Evolutionary conservation across 2,329 filamentous ascomycete species (phyloP).

Genomic region (Alternaria gansuensis): DNA sequence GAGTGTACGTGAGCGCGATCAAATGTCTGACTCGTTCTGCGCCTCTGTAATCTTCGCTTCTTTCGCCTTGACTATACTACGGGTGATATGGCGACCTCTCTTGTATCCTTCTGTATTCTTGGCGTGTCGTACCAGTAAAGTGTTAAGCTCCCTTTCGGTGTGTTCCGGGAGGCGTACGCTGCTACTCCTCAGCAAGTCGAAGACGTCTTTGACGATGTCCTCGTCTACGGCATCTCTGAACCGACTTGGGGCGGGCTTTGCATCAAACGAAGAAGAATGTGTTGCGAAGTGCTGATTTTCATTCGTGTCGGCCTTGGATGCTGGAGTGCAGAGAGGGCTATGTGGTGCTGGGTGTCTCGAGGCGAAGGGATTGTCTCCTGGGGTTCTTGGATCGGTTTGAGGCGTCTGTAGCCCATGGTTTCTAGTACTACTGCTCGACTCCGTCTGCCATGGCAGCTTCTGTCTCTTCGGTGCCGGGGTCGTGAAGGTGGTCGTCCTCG

Average conservation of each 20-base stretch:
- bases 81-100: constrained; percentile 71
- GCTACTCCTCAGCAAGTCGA: constrained; percentile 60
- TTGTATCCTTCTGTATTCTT: constrained; percentile 68
- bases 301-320: constrained; percentile 25
- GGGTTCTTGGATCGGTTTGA: constrained; percentile 29
- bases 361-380: constrained; percentile 25
- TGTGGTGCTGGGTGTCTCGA: constrained; percentile 16
- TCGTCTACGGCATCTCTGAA: constrained; percentile 36
- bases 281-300: constrained; percentile 24
- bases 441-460: constrained; percentile 53
- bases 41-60: constrained; percentile 67
- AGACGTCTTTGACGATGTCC: constrained; percentile 54
- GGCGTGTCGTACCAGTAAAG: constrained; percentile 58
- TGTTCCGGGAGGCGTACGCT: constrained; percentile 48
- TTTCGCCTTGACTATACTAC: constrained; percentile 69
- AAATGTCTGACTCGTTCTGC: constrained; percentile 14
- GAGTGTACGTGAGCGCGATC: background rate
- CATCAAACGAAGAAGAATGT: constrained; percentile 32
- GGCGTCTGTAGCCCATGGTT: constrained; percentile 41
- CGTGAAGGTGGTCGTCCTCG: constrained; percentile 49
- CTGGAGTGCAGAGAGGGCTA: constrained; percentile 31
- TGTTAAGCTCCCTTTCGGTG: constrained; percentile 30
- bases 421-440: constrained; percentile 20
- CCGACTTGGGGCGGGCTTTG: constrained; percentile 48
- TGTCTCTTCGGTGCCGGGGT: constrained; percentile 47